Conservation (phyloP, 768 basidiomycete species). For the Mycena olivaceomarginata region DNA sequence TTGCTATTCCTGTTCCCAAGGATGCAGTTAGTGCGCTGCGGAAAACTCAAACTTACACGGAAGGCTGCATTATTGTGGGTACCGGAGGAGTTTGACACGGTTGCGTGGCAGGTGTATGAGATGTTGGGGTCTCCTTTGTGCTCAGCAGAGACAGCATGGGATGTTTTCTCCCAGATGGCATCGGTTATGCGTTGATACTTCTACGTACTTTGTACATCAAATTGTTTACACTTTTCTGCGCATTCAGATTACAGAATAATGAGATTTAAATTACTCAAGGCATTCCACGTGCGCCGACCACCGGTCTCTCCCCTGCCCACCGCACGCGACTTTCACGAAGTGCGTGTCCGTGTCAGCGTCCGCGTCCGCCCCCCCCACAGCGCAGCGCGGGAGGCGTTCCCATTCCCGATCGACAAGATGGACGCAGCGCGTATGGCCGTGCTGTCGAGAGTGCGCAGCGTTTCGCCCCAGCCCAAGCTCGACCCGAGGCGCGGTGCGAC, state of each 20-base stretch:
- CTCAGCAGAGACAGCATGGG: conserved; percentile 17
- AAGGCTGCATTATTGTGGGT: neutral
- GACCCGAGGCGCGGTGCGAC: too few species aligned
- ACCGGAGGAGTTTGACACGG: neutral
- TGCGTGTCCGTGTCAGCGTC: too few species aligned
- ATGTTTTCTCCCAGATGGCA: neutral
- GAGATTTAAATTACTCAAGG: neutral
- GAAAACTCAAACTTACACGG: neutral
- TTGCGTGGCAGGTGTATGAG: conserved; percentile 10
- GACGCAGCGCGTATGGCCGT: too few species aligned
- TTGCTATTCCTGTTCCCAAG: conserved; percentile 10
- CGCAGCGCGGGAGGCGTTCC: too few species aligned
- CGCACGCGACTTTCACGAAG: too few species aligned
- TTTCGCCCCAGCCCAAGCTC: too few species aligned
- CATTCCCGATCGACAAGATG: too few species aligned
- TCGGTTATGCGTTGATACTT: conserved; percentile 5
- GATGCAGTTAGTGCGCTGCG: neutral
- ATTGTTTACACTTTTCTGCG: neutral
- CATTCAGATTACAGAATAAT: conserved; percentile 4
- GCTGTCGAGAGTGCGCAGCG: too few species aligned
- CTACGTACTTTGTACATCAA: neutral
- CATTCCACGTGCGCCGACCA: too few species aligned
- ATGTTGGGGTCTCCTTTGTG: conserved; percentile 1
- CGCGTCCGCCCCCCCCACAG: too few species aligned
- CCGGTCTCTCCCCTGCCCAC: too few species aligned